phyloP scores from a whole-genome alignment of 2,329 filamentous ascomycete species.

The Arthrobotrys conoides region DNA sequence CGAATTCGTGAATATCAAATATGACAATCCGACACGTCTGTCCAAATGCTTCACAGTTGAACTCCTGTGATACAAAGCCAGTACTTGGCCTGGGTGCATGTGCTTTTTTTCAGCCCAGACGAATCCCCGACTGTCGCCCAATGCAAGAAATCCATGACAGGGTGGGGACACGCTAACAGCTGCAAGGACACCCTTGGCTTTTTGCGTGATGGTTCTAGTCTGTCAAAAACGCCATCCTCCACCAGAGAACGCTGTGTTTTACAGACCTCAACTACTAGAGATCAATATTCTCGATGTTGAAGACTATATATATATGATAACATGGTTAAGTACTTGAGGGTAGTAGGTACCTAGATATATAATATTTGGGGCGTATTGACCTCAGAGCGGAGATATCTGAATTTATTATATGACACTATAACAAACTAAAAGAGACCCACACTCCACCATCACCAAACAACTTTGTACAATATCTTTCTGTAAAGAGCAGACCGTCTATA shows the following conservation, averaged over 20 bases:
- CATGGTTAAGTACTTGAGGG: too few relatives aligned
- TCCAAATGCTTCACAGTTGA: not conserved
- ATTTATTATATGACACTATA: constrained; percentile 60
- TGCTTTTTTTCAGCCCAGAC: constrained; percentile 30
- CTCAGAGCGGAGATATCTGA: constrained; percentile 61
- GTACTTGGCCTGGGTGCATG: not conserved
- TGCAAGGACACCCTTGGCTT: constrained; percentile 37
- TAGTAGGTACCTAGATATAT: too few relatives aligned
- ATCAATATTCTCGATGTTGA: too few relatives aligned
- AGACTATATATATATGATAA: too few relatives aligned
- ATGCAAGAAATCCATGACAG: constrained; percentile 36
- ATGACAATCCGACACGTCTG: constrained; percentile 19
- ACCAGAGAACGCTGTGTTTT: not conserved
- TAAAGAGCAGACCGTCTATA: constrained; percentile 55
- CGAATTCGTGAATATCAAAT: too few relatives aligned
- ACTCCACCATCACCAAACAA: constrained; percentile 25
- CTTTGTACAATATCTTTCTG: constrained; percentile 60
- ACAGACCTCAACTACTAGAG: too few relatives aligned
- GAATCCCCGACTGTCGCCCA: constrained; percentile 15
- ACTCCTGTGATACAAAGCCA: not conserved
- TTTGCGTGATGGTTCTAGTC: constrained; percentile 49
- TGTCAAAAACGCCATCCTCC: constrained; percentile 27
- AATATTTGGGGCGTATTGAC: constrained; percentile 8
- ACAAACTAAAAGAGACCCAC: constrained; percentile 52
- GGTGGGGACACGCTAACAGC: constrained; percentile 32